These are phyloP conservation scores for Pestalotiopsis sp. DNA, from an alignment of 2,329 filamentous ascomycete species.

Conservation along the genomic window DNA sequence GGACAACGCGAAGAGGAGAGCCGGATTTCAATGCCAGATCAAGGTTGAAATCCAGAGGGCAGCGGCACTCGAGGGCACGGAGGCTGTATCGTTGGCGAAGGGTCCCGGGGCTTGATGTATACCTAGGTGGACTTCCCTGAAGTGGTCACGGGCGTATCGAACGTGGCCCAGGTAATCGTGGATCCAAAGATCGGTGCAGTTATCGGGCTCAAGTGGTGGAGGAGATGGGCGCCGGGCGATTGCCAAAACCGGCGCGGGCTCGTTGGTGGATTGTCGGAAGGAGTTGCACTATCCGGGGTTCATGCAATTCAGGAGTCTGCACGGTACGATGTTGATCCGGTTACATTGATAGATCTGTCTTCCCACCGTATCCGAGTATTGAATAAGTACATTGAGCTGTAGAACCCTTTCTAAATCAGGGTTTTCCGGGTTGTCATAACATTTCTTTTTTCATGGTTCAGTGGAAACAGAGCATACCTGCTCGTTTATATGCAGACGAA, in stretches of 20 bases:
- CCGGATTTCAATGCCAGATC: background rate
- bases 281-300: background rate
- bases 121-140: background rate
- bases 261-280: background rate
- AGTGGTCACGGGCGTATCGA: background rate
- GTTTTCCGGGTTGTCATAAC: too few relatives aligned
- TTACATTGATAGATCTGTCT: too few relatives aligned
- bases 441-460: too few relatives aligned
- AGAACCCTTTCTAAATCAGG: too few relatives aligned
- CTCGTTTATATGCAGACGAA: too few relatives aligned
- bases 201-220: background rate
- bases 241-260: background rate
- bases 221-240: background rate
- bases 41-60: background rate
- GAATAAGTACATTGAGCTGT: too few relatives aligned
- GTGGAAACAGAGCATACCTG: too few relatives aligned
- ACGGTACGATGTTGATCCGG: too few relatives aligned
- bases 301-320: background rate
- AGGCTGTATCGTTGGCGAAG: background rate
- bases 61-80: background rate
- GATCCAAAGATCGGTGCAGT: background rate
- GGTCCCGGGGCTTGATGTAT: background rate
- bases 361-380: too few relatives aligned
- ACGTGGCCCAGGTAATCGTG: slow-evolving; percentile 1
- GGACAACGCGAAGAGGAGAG: background rate